Evolutionary conservation across 2,329 filamentous ascomycete species (phyloP).

Genomic region (Aspergillus piperis): DNA sequence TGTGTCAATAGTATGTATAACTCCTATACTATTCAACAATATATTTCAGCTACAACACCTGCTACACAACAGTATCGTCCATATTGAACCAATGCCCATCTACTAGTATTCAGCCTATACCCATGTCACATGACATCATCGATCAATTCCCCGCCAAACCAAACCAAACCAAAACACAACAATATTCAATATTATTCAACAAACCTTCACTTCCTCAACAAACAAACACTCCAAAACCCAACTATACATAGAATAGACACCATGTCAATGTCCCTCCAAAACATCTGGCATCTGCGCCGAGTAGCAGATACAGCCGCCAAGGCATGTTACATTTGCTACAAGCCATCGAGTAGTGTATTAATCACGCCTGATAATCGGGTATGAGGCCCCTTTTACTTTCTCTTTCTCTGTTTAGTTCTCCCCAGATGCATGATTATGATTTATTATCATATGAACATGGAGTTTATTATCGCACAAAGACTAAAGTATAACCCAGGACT

Average conservation of each 20-base stretch:
- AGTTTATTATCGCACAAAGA: too few species aligned
- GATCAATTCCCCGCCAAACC: not conserved
- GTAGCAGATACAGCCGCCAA: slow-evolving; percentile 83
- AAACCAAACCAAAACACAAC: too few species aligned
- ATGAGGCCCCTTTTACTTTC: not conserved
- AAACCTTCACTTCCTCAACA: not conserved
- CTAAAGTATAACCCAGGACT: slow-evolving; percentile 58
- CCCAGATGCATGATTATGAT: too few species aligned
- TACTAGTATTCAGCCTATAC: not conserved
- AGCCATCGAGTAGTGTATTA: slow-evolving; percentile 80
- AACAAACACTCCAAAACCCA: too few species aligned
- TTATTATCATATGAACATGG: too few species aligned
- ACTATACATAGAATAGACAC: not conserved
- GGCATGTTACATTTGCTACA: slow-evolving; percentile 89
- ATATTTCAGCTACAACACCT: too few species aligned
- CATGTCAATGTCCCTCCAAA: slow-evolving; percentile 55
- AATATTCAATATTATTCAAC: not conserved
- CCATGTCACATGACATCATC: not conserved
- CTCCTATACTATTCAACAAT: too few species aligned
- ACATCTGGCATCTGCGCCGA: slow-evolving; percentile 80
- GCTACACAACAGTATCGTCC: too few species aligned
- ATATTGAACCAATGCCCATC: not conserved
- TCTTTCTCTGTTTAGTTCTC: too few species aligned
- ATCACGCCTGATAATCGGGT: slow-evolving; percentile 91
- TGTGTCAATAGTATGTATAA: too few species aligned